Evolutionary conservation across 257 asterid species (phyloP).

Genomic region (Nicotiana paniculata): DNA sequence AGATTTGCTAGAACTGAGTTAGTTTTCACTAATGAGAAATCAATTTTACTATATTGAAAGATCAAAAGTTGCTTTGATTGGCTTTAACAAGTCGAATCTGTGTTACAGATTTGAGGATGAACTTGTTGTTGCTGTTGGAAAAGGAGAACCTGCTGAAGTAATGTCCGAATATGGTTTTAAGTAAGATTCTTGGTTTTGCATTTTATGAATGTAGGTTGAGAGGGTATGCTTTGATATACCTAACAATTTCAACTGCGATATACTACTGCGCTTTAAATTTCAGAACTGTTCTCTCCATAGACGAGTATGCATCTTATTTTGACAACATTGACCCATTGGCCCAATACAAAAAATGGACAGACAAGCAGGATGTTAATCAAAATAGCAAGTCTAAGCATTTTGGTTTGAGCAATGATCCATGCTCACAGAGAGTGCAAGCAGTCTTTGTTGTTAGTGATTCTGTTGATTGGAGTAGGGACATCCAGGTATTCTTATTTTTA

Average conservation of each 20-base stretch:
- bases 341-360: slow-evolving; percentile 55
- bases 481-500: slow-evolving; percentile 51
- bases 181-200: slow-evolving; percentile 34
- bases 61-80: background rate
- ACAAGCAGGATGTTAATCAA: slow-evolving; percentile 15
- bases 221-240: background rate
- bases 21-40: background rate
- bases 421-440: slow-evolving; percentile 67
- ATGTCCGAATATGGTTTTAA: slow-evolving; percentile 89
- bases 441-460: slow-evolving; percentile 91
- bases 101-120: slow-evolving; percentile 61
- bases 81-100: slow-evolving; percentile 1
- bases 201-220: background rate
- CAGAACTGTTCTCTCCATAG: slow-evolving; percentile 77
- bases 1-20: background rate
- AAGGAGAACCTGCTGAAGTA: slow-evolving; percentile 82
- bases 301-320: slow-evolving; percentile 74
- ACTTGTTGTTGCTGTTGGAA: slow-evolving; percentile 70
- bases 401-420: slow-evolving; percentile 33
- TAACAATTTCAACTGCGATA: slow-evolving; percentile 1
- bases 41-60: background rate
- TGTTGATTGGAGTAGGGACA: slow-evolving; percentile 96
- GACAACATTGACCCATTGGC: slow-evolving; percentile 80
- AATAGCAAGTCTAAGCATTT: slow-evolving; percentile 21
- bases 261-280: slow-evolving; percentile 14